phyloP scores from a whole-genome alignment of 2,329 filamentous ascomycete genomes.

The Eutypa lata region DNA sequence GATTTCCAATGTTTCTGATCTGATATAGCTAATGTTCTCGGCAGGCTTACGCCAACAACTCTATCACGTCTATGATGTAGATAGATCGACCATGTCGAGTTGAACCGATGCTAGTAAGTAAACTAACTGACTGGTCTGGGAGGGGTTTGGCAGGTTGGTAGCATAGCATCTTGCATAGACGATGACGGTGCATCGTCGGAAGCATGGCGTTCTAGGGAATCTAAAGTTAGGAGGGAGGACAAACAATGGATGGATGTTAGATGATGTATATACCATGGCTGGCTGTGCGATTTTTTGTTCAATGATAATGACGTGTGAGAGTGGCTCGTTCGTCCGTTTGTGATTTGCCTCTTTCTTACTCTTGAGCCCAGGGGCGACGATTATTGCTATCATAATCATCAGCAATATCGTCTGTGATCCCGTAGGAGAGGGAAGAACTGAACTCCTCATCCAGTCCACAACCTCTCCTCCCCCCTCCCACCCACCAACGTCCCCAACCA shows the following conservation, averaged over 20 bases:
- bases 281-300: slow-evolving; percentile 5
- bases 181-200: slow-evolving; percentile 22
- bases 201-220: slow-evolving; percentile 31
- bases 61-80: slow-evolving; percentile 76
- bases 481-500: slow-evolving; percentile 62
- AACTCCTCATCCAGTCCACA: slow-evolving; percentile 44
- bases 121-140: slow-evolving; percentile 5
- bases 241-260: neutral
- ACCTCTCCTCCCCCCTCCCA: slow-evolving; percentile 40
- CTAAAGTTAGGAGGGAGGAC: slow-evolving; percentile 4
- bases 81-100: slow-evolving; percentile 1
- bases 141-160: slow-evolving; percentile 13
- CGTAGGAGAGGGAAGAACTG: neutral
- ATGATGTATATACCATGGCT: slow-evolving; percentile 19
- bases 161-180: slow-evolving; percentile 28
- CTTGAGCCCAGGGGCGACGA: too few relatives aligned
- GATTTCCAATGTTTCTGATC: slow-evolving; percentile 2
- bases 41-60: slow-evolving; percentile 80
- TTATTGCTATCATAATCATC: too few relatives aligned
- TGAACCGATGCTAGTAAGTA: slow-evolving; percentile 11
- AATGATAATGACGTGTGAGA: slow-evolving; percentile 7
- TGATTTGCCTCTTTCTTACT: too few relatives aligned
- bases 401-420: neutral
- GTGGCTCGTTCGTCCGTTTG: too few relatives aligned
- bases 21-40: slow-evolving; percentile 23